These are phyloP conservation scores for Clonostachys sp. DNA, from an alignment of 2,329 filamentous ascomycete genomes.

Conservation along the genomic window DNA sequence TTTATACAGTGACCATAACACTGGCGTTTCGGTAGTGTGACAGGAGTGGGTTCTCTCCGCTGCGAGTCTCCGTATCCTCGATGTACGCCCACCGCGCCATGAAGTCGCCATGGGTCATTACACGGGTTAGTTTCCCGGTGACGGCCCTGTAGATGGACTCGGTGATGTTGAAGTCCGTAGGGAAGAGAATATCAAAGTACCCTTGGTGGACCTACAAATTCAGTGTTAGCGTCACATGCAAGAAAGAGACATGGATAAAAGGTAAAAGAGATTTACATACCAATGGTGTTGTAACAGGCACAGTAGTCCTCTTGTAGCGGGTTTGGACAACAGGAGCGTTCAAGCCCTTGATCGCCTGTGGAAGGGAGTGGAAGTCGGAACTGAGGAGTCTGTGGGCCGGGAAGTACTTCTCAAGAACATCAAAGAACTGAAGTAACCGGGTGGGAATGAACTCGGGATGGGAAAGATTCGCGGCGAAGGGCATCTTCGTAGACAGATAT, in stretches of 20 bases:
- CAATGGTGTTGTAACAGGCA: constrained; percentile 85
- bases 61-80: constrained; percentile 82
- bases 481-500: constrained; percentile 57
- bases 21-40: constrained; percentile 95
- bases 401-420: constrained; percentile 82
- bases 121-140: constrained; percentile 85
- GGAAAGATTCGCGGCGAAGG: constrained; percentile 72
- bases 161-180: constrained; percentile 87
- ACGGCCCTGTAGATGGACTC: constrained; percentile 90
- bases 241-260: neutral
- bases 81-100: constrained; percentile 85
- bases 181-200: constrained; percentile 98
- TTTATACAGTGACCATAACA: constrained; percentile 78
- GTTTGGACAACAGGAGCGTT: constrained; percentile 98
- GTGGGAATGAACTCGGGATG: constrained; percentile 91
- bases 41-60: constrained; percentile 88
- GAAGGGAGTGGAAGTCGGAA: constrained; percentile 84
- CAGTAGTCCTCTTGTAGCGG: constrained; percentile 78
- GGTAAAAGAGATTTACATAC: constrained; percentile 46
- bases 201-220: constrained; percentile 79
- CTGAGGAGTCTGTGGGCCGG: constrained; percentile 84
- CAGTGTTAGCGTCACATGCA: neutral
- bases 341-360: constrained; percentile 75
- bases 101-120: constrained; percentile 85
- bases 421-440: constrained; percentile 93